A percentile compares a stretch with the other conserved stretches of the same genome.
Evolutionary conservation across 371 early-diverging fungal genomes (phyloP).

Genomic region (Mortierella sp.): DNA sequence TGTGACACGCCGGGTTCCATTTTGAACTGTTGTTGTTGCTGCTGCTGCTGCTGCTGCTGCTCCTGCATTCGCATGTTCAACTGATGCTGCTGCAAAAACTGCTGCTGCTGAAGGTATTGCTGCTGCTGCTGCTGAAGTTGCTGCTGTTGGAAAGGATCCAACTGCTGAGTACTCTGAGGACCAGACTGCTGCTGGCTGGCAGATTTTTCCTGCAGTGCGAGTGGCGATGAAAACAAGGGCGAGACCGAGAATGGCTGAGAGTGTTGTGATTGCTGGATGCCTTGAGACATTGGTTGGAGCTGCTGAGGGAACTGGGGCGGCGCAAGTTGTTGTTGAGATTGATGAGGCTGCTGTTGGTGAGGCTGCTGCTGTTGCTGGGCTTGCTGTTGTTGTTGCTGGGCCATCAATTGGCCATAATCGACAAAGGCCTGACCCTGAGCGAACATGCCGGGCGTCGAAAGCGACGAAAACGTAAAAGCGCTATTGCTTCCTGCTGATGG

Average conservation of each 20-base stretch:
- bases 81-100: constrained; percentile 50
- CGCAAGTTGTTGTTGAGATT: constrained; percentile 14
- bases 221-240: constrained; percentile 39
- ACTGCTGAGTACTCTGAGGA: not conserved
- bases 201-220: constrained; percentile 34
- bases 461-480: constrained; percentile 43
- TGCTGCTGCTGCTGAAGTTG: constrained; percentile 39
- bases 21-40: constrained; percentile 24
- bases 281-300: constrained; percentile 1
- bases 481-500: constrained; percentile 34
- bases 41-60: constrained; percentile 38
- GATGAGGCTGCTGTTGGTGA: constrained; percentile 14
- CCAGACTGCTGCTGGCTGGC: not conserved
- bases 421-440: constrained; percentile 32
- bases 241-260: constrained; percentile 34
- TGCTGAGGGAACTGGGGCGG: constrained; percentile 18
- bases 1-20: not conserved
- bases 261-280: not conserved
- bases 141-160: constrained; percentile 26
- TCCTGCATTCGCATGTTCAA: constrained; percentile 35
- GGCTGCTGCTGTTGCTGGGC: constrained; percentile 10
- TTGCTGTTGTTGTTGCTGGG: constrained; percentile 14
- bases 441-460: constrained; percentile 52
- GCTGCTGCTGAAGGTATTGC: constrained; percentile 43
- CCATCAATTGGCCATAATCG: constrained; percentile 26